phyloP scores from a whole-genome alignment of 2,329 filamentous ascomycete species.

The Aspergillus eucalypticola region DNA sequence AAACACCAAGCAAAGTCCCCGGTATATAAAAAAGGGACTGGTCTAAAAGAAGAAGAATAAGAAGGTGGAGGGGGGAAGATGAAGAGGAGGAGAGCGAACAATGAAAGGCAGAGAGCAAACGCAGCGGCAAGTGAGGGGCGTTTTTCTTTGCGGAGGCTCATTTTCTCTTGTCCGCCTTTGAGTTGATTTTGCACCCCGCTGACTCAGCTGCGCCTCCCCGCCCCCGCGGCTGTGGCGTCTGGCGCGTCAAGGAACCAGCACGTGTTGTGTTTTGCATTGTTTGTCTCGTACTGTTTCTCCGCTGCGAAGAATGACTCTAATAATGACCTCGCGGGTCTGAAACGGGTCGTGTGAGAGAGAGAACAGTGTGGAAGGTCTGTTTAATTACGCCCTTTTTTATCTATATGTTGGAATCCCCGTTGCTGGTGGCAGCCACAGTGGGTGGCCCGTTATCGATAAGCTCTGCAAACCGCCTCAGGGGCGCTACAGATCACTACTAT shows the following conservation, averaged over 20 bases:
- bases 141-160: slow-evolving; percentile 14
- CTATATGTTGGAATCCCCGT: neutral
- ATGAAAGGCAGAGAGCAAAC: slow-evolving; percentile 2
- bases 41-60: slow-evolving; percentile 8
- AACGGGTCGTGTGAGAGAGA: neutral
- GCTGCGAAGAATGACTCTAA: neutral
- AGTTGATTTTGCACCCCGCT: slow-evolving; percentile 31
- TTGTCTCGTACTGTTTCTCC: slow-evolving; percentile 11
- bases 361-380: neutral
- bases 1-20: slow-evolving; percentile 22
- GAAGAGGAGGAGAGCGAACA: slow-evolving; percentile 8
- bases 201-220: slow-evolving; percentile 28
- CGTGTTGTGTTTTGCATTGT: slow-evolving; percentile 13
- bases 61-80: slow-evolving; percentile 13
- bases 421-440: slow-evolving; percentile 14
- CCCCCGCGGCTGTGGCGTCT: slow-evolving; percentile 16
- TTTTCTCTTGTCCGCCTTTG: neutral
- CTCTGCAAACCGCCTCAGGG: slow-evolving; percentile 12
- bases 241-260: slow-evolving; percentile 9
- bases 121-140: slow-evolving; percentile 28
- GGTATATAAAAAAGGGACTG: slow-evolving; percentile 16
- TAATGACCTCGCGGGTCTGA: neutral
- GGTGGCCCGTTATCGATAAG: slow-evolving; percentile 29
- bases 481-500: slow-evolving; percentile 14
- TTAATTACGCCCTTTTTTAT: neutral